Evolutionary conservation across 116 monocot species (phyloP), one percentile per base, ranked within the genome.

Genomic region (Cymodocea nodosa): DNA sequence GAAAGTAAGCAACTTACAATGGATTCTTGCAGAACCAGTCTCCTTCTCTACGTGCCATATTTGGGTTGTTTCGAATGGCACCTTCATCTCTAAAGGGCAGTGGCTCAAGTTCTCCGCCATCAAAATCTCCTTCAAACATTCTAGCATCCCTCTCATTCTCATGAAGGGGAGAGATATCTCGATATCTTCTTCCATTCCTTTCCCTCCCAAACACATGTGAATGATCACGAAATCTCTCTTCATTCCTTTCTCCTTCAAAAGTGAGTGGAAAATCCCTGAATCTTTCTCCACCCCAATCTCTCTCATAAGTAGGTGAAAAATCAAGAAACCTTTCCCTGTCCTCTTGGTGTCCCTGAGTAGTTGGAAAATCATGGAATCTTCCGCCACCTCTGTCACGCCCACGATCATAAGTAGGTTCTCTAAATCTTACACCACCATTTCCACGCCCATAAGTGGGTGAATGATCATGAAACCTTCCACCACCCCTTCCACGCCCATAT

Each of bases 31-130:
- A 92, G 62, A 99, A 86, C 99, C 99, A 92, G 50, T 92, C 92
- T 40, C 92, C 99, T 71, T 80, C 86, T 69, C 92, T 74, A 15
- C 92, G 99, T 10, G 89, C 82, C 59, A 92, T 66, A 53, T 89
- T 86, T 44, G 91, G 97, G 62, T 97, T 87, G 70, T 97, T 97
- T 63, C 82, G 66, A 34, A 74, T 76, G 16, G 67, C 68, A 57
- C 71, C 77, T 22, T 89, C 81, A 65, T 77, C 80, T 23, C 72
- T 73, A 23, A 64, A 50, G 3, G 77, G 64, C 15, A 73, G 52
- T 5, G 60, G 56, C 10, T 16, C 70, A 10, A 72, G 73, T 35
- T 63, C 56, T 59, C 75, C 60, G 17, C 71, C 72, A 63, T 54
- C 36, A 22, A 70, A 71, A 15, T 74, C 82, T 61, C 85, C 81